phyloP scores from a whole-genome alignment of 116 monocot species.

The Cymodocea nodosa region DNA sequence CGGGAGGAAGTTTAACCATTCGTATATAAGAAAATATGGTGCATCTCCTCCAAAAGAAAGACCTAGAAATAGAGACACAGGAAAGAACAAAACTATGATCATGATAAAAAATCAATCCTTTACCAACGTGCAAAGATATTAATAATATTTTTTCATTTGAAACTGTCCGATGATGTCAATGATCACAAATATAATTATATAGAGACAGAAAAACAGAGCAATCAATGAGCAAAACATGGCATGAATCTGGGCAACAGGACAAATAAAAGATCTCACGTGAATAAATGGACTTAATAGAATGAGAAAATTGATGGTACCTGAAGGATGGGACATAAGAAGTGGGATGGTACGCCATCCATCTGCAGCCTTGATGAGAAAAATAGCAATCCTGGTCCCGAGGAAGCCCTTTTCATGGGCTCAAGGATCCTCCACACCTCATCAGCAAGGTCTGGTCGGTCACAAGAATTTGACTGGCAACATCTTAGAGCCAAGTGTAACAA shows the following conservation, averaged over 20 bases:
- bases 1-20: too few relatives aligned
- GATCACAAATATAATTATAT: too few relatives aligned
- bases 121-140: too few relatives aligned
- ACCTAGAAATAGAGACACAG: too few relatives aligned
- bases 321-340: slow-evolving; percentile 63
- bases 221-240: too few relatives aligned
- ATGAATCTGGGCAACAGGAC: background rate
- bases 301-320: slow-evolving; percentile 23
- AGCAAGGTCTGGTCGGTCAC: slow-evolving; percentile 34
- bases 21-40: too few relatives aligned
- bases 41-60: too few relatives aligned
- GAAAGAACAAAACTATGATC: too few relatives aligned
- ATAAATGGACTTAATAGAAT: background rate
- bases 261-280: background rate
- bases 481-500: slow-evolving; percentile 43
- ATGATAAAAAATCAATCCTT: too few relatives aligned
- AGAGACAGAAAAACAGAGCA: too few relatives aligned
- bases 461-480: slow-evolving; percentile 47
- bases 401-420: slow-evolving; percentile 22
- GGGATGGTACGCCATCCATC: slow-evolving; percentile 20
- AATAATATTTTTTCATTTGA: too few relatives aligned
- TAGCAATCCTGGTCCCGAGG: slow-evolving; percentile 1
- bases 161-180: too few relatives aligned
- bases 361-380: slow-evolving; percentile 5
- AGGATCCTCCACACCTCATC: slow-evolving; percentile 46